Conservation (phyloP, 2,329 filamentous ascomycete species). For the Xylaria sp. region DNA sequence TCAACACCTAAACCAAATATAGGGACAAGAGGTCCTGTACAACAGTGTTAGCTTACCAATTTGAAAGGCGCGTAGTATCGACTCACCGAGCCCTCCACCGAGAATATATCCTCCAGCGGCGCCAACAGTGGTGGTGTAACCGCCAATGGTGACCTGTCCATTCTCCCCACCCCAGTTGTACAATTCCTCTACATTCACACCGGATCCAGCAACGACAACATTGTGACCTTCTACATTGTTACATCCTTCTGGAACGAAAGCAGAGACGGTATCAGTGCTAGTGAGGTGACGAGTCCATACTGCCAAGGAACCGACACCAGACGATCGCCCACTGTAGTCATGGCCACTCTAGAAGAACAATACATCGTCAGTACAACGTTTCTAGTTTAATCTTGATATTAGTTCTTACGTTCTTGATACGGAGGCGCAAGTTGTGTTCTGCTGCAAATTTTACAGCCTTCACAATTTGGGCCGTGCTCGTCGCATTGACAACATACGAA, state of each 20-base stretch:
- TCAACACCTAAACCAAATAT: conserved; percentile 17
- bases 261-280: background rate
- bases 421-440: conserved; percentile 17
- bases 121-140: conserved; percentile 16
- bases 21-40: conserved; percentile 15
- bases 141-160: conserved; percentile 19
- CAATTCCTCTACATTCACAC: conserved; percentile 16
- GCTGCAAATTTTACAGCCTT: conserved; percentile 13
- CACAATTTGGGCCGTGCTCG: background rate
- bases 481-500: conserved; percentile 18
- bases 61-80: no score
- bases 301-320: conserved; percentile 4
- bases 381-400: background rate
- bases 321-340: conserved; percentile 22
- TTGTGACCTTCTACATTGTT: background rate
- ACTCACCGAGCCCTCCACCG: conserved; percentile 13
- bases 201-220: conserved; percentile 16
- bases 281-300: conserved; percentile 19
- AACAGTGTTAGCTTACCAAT: background rate
- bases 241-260: conserved; percentile 14
- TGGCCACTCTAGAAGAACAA: conserved; percentile 10
- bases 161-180: conserved; percentile 17
- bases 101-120: conserved; percentile 17
- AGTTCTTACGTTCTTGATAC: conserved; percentile 23
- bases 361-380: background rate